Evolutionary conservation across 805 yeast genomes (phyloP), one percentile per base, ranked within the genome.

Genomic region (Candida taoyuanica): DNA sequence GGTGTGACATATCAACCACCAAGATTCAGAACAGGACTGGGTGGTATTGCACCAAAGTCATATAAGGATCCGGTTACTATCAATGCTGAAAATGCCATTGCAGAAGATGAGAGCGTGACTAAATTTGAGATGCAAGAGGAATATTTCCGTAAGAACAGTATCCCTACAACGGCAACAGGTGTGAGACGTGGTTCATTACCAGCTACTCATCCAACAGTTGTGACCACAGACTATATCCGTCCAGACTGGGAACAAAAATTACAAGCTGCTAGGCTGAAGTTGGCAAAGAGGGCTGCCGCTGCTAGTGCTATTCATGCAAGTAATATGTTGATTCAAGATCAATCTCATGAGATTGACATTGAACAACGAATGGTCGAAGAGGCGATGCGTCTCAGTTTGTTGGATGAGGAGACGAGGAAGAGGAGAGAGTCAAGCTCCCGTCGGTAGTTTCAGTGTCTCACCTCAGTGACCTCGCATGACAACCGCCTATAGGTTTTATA

Each of bases 291-390:
- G 52, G 81, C 96, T 0, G 97, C 97, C 0, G 86, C 95, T 12
- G 98, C 98, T 0, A 85, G 86, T 24, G 96, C 96, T 1, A 75
- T 91, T 28, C 98, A 91, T 61, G 89, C 95, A 2, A 78, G 94
- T 11, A 87, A 88, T 40, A 71, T 86, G 51, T 56, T 87, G 23
- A 67, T 81, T 13, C 67, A 62, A 13, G 32, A 24, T 17, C 34
- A 35, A 5, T 13, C 34, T n/a, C 20, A 31, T 7, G 51, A 56
- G n/a, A 53, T 51, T 15, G 78, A 74, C 21, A 46, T 78, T 31
- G 86, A 88, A 58, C 84, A 84, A 40, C 67, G 81, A 49, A 84
- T 87, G 95, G 68, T 88, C 34, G 83, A 83, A 50, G 89, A 85
- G 54, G 96, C 96, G 0, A 70, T 88, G 60, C 66, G 85, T 46